Base-by-base conservation (phyloP, 768 basidiomycete species). In the Mycena polygramma region DNA sequence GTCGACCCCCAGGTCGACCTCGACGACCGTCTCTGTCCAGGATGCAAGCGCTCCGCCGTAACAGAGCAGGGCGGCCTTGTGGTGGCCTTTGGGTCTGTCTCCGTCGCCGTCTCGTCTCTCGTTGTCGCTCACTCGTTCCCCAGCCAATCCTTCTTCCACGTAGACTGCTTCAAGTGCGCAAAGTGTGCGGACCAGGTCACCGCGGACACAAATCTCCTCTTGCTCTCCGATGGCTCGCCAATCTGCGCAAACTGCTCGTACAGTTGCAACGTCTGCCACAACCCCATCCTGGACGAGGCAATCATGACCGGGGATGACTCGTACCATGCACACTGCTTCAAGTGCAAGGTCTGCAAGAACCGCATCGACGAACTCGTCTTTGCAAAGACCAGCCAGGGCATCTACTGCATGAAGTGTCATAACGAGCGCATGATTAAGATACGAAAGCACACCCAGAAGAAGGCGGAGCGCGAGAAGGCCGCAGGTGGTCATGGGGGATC, bases 301-400 rank as follows among this genome's bases (percentile, higher is more conserved):
- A 98, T 99, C 80, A 98, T 99, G 95, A 97, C 98, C 9, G 98
- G 96, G 69, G 96, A 99, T 81, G 98, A 99, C 79, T 95, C 96
- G 0, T 99, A 99, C 76, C 98, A 99, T 79, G 97, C 98, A 7
- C 94, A 96, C 73, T 99, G 98, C 83, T 99, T 99, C 86, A 97
- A 97, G 75, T 99, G 98, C 84, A 93, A 95, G 76, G 92, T 96
- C 60, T 99, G 98, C 84, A 90, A 90, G 79, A 92, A 93, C 78
- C 89, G 95, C 66, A 99, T 99, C 72, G 97, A 99, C 81, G 98
- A 99, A 79, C 90, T 99, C 61, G 96, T 99, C 66, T 99, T 98
- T 73, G 98, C 98, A 68, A 99, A 99, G 85, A 99, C 98, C 0
- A 94, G 91, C 69, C 95, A 98, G 76, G 98, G 98, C 63, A 98